Conservation (phyloP, 208 protist genomes). For the Leishmania amazonensis region DNA sequence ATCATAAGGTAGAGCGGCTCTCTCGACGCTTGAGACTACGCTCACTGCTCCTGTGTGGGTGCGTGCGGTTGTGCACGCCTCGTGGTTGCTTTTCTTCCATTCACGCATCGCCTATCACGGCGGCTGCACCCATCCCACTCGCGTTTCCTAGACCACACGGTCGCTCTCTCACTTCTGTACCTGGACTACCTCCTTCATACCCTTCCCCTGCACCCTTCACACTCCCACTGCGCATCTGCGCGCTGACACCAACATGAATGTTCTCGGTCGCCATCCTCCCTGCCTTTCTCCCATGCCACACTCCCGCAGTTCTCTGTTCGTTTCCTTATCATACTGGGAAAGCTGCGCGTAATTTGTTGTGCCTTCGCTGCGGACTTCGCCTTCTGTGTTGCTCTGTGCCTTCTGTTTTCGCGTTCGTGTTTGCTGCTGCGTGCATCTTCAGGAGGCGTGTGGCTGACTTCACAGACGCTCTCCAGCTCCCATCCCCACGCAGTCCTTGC, state of each 20-base stretch:
- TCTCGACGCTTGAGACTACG: not conserved
- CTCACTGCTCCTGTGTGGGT: not conserved
- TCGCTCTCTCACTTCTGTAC: not conserved
- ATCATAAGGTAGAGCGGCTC: not conserved
- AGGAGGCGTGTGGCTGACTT: not conserved
- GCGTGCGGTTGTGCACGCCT: not conserved
- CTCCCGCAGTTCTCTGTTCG: not conserved
- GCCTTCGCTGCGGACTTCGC: not conserved
- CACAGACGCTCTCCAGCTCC: not conserved
- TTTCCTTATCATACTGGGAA: not conserved
- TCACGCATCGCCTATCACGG: not conserved
- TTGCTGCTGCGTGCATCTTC: not conserved
- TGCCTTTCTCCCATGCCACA: not conserved
- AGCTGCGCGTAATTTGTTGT: not conserved
- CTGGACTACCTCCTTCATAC: not conserved
- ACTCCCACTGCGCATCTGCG: not conserved
- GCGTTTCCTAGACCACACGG: too few relatives aligned
- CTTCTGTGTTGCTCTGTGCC: not conserved
- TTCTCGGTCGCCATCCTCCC: too few relatives aligned
- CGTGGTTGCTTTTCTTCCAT: not conserved
- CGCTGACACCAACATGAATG: not conserved
- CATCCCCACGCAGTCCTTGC: not conserved
- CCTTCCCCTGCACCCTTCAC: not conserved
- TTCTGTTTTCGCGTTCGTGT: not conserved
- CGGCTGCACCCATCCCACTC: not conserved